phyloP scores from a whole-genome alignment of 306 rosid genomes.

The Cucurbita pepo region DNA sequence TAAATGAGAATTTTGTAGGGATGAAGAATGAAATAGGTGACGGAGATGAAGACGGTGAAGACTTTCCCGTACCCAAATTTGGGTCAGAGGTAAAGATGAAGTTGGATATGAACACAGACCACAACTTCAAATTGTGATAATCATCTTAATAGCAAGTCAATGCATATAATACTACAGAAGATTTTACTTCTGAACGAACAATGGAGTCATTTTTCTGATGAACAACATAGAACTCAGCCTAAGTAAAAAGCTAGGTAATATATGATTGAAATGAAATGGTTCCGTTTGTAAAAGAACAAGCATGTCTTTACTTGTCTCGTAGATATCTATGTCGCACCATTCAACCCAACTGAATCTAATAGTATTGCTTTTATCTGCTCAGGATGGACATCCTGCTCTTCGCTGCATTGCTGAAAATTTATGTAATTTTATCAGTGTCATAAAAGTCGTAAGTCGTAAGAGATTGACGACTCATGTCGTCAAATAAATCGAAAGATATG shows the following conservation, averaged over 20 bases:
- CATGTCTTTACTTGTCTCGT: not conserved
- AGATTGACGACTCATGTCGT: not conserved
- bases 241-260: not conserved
- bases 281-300: not conserved
- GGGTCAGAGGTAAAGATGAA: too few species aligned
- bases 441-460: not conserved
- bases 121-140: not conserved
- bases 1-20: too few species aligned
- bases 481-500: not conserved
- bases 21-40: too few species aligned
- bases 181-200: not conserved
- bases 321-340: not conserved
- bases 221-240: not conserved
- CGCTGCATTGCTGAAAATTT: constrained; percentile 11
- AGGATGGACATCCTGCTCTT: constrained; percentile 7
- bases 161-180: not conserved
- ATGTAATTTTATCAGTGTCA: not conserved
- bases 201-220: not conserved
- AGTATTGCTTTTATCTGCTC: constrained; percentile 11
- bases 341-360: constrained; percentile 7
- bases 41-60: too few species aligned
- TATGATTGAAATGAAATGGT: not conserved
- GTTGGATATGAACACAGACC: not conserved
- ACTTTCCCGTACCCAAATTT: too few species aligned
- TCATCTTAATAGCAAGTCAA: not conserved